Percentiles rank a stretch among this genome's conserved stretches.
Conservation (phyloP, 768 basidiomycete genomes). For the Roridomyces roridus region DNA sequence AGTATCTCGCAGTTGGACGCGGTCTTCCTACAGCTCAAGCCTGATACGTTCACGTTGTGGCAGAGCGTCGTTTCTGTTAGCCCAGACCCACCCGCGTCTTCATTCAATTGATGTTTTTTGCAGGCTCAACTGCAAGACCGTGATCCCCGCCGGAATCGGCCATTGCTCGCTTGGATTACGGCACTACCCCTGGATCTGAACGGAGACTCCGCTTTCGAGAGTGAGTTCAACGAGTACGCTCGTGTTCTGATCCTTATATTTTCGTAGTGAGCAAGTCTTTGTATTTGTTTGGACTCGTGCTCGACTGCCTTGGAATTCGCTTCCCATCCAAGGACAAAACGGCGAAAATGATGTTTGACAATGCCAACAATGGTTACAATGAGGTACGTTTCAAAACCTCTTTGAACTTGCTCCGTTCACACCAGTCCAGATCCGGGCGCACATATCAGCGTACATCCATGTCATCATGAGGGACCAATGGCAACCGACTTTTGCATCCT, state of each 20-base stretch:
- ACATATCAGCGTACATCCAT: conserved; percentile 71
- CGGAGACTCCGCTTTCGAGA: conserved; percentile 86
- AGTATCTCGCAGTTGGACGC: conserved; percentile 60
- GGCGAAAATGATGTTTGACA: conserved; percentile 72
- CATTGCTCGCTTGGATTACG: conserved; percentile 79
- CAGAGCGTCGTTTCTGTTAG: conserved; percentile 66
- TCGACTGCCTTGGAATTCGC: conserved; percentile 68
- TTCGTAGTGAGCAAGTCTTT: conserved; percentile 77
- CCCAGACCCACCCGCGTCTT: conserved; percentile 5
- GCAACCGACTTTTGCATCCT: conserved; percentile 69
- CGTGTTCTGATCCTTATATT: not conserved
- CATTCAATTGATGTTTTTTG: not conserved
- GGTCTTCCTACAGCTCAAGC: conserved; percentile 79
- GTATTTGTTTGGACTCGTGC: conserved; percentile 66
- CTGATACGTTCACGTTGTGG: conserved; percentile 84
- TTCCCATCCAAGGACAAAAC: conserved; percentile 74
- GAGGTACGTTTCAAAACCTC: conserved; percentile 56
- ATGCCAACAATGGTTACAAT: conserved; percentile 82
- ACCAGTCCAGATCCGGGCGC: conserved; percentile 62
- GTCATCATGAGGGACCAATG: conserved; percentile 65
- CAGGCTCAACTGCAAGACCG: conserved; percentile 66
- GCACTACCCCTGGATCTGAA: conserved; percentile 81
- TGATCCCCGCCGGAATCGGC: conserved; percentile 80
- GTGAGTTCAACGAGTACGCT: conserved; percentile 47
- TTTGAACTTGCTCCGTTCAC: conserved; percentile 1